Percentiles rank a stretch among this genome's conserved stretches.
Evolutionary conservation across 2,329 filamentous ascomycete species (phyloP).

Genomic region (Scedosporium aurantiacum): DNA sequence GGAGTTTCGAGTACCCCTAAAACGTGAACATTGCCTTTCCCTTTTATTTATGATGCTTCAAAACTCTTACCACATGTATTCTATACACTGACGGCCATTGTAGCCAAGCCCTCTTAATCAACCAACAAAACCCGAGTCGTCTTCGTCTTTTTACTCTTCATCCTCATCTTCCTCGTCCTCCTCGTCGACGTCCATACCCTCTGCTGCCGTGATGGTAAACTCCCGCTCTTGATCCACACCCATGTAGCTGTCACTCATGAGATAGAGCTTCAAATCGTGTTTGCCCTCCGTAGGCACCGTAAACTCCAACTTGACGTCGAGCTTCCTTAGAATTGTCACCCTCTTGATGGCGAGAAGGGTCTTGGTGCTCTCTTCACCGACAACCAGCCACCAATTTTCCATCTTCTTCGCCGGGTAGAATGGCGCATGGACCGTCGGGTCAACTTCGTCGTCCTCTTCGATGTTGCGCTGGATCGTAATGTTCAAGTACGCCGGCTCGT

Average conservation of each 20-base stretch:
- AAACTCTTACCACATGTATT: background rate
- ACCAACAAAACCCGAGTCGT: background rate
- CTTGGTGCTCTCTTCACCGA: constrained; percentile 84
- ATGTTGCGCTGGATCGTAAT: constrained; percentile 78
- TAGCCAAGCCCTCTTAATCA: background rate
- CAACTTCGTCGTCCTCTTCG: constrained; percentile 57
- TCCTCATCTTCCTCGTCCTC: constrained; percentile 71
- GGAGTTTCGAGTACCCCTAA: too few relatives aligned
- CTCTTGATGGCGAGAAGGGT: constrained; percentile 87
- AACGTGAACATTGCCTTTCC: background rate
- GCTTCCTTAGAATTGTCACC: constrained; percentile 69
- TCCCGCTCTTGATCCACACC: constrained; percentile 92
- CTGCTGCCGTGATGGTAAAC: constrained; percentile 74
- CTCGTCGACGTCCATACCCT: constrained; percentile 91
- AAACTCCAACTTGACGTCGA: constrained; percentile 77
- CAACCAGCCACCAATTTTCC: constrained; percentile 98
- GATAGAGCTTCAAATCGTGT: constrained; percentile 78
- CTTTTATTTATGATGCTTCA: background rate
- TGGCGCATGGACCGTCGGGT: constrained; percentile 81
- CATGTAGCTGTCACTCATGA: constrained; percentile 96
- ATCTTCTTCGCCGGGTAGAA: constrained; percentile 89
- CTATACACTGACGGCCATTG: background rate
- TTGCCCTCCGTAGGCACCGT: constrained; percentile 74
- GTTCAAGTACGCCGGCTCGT: constrained; percentile 70
- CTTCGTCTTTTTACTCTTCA: constrained; percentile 14